A percentile compares a stretch with the other conserved stretches of the same genome.
Evolutionary conservation across 176 grass and related monocot genomes (phyloP).

Genomic region (Leersia perrieri): DNA sequence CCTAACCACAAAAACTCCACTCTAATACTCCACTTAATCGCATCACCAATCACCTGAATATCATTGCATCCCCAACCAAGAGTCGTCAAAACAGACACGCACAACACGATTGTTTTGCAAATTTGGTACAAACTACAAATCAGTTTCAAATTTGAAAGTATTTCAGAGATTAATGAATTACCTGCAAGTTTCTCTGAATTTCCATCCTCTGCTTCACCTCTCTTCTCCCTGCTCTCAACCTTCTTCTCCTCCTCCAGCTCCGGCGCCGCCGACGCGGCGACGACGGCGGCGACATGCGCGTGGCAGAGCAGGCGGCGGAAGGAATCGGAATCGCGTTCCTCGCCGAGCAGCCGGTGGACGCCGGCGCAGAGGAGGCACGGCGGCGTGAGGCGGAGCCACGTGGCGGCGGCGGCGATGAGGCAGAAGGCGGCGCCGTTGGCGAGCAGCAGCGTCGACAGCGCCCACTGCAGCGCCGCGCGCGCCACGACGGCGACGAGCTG

Average conservation of each 20-base stretch:
- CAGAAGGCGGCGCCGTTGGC: conserved; percentile 55
- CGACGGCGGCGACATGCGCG: conserved; percentile 25
- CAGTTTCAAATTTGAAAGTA: not conserved
- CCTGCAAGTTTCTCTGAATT: conserved; percentile 6
- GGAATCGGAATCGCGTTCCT: not conserved
- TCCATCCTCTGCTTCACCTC: not conserved
- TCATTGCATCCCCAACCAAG: not conserved
- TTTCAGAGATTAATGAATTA: not conserved
- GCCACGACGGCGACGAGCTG: conserved; percentile 23
- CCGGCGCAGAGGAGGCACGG: conserved; percentile 44
- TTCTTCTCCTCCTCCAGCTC: not conserved
- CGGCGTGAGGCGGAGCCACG: conserved; percentile 25
- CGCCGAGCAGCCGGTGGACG: conserved; percentile 38
- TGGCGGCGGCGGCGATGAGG: conserved; percentile 36
- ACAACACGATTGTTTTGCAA: not conserved
- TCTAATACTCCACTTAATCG: not conserved
- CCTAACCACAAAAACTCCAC: not conserved
- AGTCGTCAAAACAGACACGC: not conserved
- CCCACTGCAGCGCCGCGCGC: conserved; percentile 46
- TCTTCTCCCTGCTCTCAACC: not conserved
- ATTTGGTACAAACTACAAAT: not conserved
- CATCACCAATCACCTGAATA: not conserved
- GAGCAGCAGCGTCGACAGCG: conserved; percentile 37
- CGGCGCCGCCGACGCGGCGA: not conserved
- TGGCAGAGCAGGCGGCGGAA: conserved; percentile 31